Base-by-base conservation (phyloP, 2,329 filamentous ascomycete genomes). In the Aspergillus aculeatus region DNA sequence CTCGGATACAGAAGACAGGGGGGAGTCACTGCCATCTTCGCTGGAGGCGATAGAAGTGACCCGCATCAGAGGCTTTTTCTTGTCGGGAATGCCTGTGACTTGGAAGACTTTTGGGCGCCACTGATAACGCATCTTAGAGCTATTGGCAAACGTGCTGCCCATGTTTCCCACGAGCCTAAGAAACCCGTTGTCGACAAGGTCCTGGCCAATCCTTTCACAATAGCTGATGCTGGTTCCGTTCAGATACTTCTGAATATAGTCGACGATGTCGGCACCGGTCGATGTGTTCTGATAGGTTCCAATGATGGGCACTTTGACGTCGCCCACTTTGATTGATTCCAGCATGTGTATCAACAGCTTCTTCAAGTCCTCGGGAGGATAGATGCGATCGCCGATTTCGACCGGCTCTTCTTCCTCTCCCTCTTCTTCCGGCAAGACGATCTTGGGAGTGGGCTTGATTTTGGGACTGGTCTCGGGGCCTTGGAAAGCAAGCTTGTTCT, bases 401-500 rank as follows among this genome's bases (percentile, higher is more conserved):
- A 92, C 86, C 4, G 91, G 84, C 66, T 96, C 90, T 31, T 91
- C 86, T n/a, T 94, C 89, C n/a, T 83, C 81, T 31, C 79, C 76
- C 54, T 91, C 86, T 64, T 86, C 85, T 50, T 89, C 83, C 21
- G 90, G 87, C 47, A 98, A 88, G 76, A 97, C 96, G 77, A 99
- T 96, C 72, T 92, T 93, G 47, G 81, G 82, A 66, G 72, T 82
- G 75, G 57, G 82, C 78, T 74, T 84, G 82, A 69, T 77, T 62
- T 76, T 78, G 3, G 90, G 89, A 74, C 89, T 92, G 35, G 82
- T 82, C 62, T 84, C 82, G 5, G 92, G 92, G 66, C 93, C 92
- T 75, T 96, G 92, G 78, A 99, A 99, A 44, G 93, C 95, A 57
- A 99, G 84, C 78, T 99, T 98, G 76, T 97, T 96, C 81, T 99